Conservation (phyloP, 116 monocot species). For the Papilionanthe hybrid region DNA sequence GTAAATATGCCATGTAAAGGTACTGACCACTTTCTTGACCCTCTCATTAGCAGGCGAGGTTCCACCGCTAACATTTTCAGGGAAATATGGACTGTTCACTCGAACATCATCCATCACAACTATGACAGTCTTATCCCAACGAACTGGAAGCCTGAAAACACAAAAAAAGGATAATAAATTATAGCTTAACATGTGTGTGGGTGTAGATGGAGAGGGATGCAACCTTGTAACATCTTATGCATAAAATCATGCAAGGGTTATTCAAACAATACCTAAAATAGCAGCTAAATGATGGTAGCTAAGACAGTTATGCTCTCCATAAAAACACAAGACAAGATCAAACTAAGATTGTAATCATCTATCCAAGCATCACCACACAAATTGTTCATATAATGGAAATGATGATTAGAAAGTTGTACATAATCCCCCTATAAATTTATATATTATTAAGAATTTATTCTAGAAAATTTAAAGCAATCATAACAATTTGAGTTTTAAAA, state of each 20-base stretch:
- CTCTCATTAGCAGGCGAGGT: conserved; percentile 80
- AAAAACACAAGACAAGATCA: too few relatives aligned
- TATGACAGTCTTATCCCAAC: conserved; percentile 82
- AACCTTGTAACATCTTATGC: background rate
- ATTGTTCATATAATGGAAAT: too few relatives aligned
- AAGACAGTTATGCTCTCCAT: too few relatives aligned
- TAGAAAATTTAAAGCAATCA: too few relatives aligned
- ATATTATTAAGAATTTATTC: too few relatives aligned
- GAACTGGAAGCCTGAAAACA: conserved; percentile 67
- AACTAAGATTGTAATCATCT: too few relatives aligned
- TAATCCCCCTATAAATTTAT: too few relatives aligned
- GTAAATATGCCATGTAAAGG: background rate
- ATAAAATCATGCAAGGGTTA: background rate
- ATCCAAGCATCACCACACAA: too few relatives aligned
- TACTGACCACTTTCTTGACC: conserved; percentile 89
- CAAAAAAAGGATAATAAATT: background rate
- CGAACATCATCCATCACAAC: conserved; percentile 85
- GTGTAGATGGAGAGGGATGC: background rate
- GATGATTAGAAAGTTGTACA: too few relatives aligned
- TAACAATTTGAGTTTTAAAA: too few relatives aligned
- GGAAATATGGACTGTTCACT: conserved; percentile 73
- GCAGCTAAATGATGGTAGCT: background rate
- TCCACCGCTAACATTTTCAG: conserved; percentile 84
- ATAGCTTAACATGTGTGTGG: too few relatives aligned
- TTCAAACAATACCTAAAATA: background rate